Base-by-base conservation (phyloP, 176 grass and related monocot genomes). In the Avena sativa region DNA sequence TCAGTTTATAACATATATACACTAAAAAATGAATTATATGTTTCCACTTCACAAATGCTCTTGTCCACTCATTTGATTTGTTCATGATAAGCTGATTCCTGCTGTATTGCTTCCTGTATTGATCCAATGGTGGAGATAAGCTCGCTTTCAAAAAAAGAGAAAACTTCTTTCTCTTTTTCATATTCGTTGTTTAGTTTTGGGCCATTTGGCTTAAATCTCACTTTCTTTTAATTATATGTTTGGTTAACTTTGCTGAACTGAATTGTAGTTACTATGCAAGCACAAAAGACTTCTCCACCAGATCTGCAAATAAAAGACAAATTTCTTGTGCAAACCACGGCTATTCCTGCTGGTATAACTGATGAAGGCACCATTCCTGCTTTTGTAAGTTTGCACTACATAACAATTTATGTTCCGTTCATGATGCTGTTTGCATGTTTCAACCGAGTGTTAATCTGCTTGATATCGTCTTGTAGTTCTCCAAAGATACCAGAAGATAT, bases 191-290 rank as follows among this genome's bases (percentile, higher is more conserved):
- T 36, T 40, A 12, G 19, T 86, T 86, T 75, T 66, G 12, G n/a
- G 52, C 48, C 47, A 32, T 51, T 49, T 30, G 34, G 44, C 66
- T 16, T 83, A 66, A 80, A 68, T 32, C 48, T 19, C 30, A 43
- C 60, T 57, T 78, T 1, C 46, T 28, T 86, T 34, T 63, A 5
- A 71, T 46, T 60, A 53, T 56, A 61, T 91, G 30, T 46, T 82
- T 46, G 26, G 17, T 78, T 69, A 60, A 83, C 57, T 71, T 70
- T 56, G 51, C 71, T 88, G 34, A 15, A 77, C 85, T 44, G 36
- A 59, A 84, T 86, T 89, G 21, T 53, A 98, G 96, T 98, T 85
- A 90, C 76, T 63, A 98, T 98, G 96, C 93, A 95, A 98, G 92
- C 89, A 14, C 88, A 79, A 78, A 91, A 83, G 84, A 85, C 68